Evolutionary conservation across 805 yeast genomes (phyloP), one percentile per base, ranked within the genome.

Genomic region (Candida ovalis): DNA sequence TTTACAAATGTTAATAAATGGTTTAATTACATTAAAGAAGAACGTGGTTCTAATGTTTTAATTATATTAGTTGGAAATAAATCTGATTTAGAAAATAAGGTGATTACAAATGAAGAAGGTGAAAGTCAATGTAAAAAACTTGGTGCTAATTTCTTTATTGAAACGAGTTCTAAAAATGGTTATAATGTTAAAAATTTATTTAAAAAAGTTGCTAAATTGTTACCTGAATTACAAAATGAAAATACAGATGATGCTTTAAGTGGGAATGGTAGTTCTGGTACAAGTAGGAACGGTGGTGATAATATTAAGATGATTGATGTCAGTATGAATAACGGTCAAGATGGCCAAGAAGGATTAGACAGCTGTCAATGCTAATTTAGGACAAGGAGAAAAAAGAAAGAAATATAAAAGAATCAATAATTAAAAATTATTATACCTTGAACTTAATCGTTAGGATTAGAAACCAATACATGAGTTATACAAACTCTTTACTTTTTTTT

Each of bases 151-250:
- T 81, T 86, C 52, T 88, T 85, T 65, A 83, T 92, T 64, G 99
- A 94, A 64, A 92, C 98, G 1, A 86, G 96, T 51, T 92, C 98
- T 10, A 92, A 91, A 70, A 90, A 90, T 41, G 97, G 97, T 28
- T 87, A 91, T 66, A 94, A 94, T 59, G 97, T 94, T 47, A 92
- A 92, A 70, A 78, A 81, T 47, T 71, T 94, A 54, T 92, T 94
- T 71, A 88, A 90, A 62, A 87, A 86, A 63, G 86, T 92, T 53
- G 99, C 98, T 13, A 87, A 86, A 63, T 81, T 88, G 49, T 76
- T 94, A 51, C 98, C 98, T 1, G 97, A 91, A 47, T 82, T 88
- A 61, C 63, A 61, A 41, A 61, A 61, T 47, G 64, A 63, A 35
- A 54, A 57, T 44, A 52, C 55, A n/a, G 62, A 57, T 48, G 56